These are phyloP conservation scores for Patellaria atrata DNA, from an alignment of 495 filamentous ascomycete genomes.

Conservation along the genomic window DNA sequence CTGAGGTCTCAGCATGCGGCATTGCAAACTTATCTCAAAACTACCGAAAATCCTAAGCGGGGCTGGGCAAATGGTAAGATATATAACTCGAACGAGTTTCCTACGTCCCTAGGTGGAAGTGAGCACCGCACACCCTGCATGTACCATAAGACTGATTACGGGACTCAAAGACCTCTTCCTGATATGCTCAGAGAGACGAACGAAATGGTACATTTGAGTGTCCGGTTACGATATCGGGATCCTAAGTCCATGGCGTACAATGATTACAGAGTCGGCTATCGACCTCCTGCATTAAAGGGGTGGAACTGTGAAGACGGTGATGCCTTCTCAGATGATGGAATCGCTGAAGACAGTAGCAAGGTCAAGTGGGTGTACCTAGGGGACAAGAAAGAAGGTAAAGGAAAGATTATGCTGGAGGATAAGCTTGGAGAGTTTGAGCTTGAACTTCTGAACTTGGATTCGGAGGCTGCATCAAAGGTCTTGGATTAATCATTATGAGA, in stretches of 20 bases:
- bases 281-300: conserved; percentile 3
- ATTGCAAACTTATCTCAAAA: conserved; percentile 58
- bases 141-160: conserved; percentile 6
- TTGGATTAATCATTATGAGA: too few species aligned
- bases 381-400: conserved; percentile 2
- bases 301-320: conserved; percentile 2
- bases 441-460: conserved; percentile 10
- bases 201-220: conserved; percentile 3
- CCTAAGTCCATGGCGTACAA: conserved; percentile 5
- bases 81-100: conserved; percentile 67
- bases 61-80: conserved; percentile 80
- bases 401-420: conserved; percentile 9
- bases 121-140: conserved; percentile 2
- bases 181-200: not conserved
- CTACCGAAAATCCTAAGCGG: conserved; percentile 36
- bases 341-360: not conserved
- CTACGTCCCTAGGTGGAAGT: conserved; percentile 30
- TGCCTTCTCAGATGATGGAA: not conserved
- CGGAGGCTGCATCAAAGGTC: not conserved
- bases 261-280: conserved; percentile 4
- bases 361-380: conserved; percentile 5
- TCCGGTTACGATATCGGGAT: conserved; percentile 5
- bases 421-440: conserved; percentile 8
- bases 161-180: not conserved
- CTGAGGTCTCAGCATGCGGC: conserved; percentile 54